phyloP scores from a whole-genome alignment of 768 basidiomycete species.

The Coprinopsis marcescibilis region DNA sequence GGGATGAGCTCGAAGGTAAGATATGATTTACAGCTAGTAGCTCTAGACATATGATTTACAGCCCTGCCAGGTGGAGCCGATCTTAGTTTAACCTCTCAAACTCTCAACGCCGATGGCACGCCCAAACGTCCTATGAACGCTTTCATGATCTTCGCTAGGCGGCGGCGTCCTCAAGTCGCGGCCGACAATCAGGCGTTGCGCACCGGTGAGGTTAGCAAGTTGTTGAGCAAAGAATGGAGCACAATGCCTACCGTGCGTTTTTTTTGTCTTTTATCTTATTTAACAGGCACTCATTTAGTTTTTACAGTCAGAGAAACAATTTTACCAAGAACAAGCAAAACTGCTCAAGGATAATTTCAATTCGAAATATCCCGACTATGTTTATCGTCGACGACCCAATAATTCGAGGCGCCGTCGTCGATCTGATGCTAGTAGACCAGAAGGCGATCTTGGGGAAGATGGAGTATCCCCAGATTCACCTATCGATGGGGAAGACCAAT shows the following conservation, averaged over 20 bases:
- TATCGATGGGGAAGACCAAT: conserved; percentile 29
- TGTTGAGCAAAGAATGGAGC: conserved; percentile 83
- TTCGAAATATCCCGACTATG: conserved; percentile 82
- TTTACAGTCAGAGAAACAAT: conserved; percentile 70
- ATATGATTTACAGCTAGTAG: conserved; percentile 11
- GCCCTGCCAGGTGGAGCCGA: conserved; percentile 27
- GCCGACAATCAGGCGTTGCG: conserved; percentile 88
- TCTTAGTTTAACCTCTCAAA: conserved; percentile 61
- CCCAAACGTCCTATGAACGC: conserved; percentile 92
- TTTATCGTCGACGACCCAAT: conserved; percentile 83
- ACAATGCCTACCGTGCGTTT: conserved; percentile 63
- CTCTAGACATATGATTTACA: conserved; percentile 6
- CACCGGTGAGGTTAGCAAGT: conserved; percentile 86
- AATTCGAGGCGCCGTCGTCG: conserved; percentile 65
- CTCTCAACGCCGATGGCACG: conserved; percentile 80
- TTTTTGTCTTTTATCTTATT: neutral
- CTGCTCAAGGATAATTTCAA: conserved; percentile 83
- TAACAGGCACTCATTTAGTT: conserved; percentile 6
- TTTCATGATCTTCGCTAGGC: conserved; percentile 89
- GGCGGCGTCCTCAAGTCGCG: conserved; percentile 76
- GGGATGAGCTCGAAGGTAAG: conserved; percentile 44
- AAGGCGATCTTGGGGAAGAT: conserved; percentile 28
- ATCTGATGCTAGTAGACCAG: conserved; percentile 28
- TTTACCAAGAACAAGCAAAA: conserved; percentile 84
- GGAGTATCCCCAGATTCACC: conserved; percentile 28